phyloP scores from a whole-genome alignment of 495 filamentous ascomycete genomes.

The Penicillium ochrochloron region DNA sequence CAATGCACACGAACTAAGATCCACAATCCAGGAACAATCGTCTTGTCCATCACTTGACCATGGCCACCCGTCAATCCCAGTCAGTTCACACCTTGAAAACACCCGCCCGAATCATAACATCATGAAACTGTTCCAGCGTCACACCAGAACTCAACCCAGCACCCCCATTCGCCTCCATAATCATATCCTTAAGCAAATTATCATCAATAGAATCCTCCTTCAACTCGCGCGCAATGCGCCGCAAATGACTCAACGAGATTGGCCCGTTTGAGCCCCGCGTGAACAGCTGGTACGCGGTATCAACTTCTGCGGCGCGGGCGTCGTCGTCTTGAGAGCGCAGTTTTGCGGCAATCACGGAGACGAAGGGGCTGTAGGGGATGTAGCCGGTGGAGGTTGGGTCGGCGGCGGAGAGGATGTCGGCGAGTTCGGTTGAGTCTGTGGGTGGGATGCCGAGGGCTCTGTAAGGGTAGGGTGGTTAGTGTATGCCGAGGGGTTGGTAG shows the following conservation, averaged over 20 bases:
- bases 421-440: slow-evolving; percentile 63
- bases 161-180: slow-evolving; percentile 87
- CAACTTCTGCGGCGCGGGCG: slow-evolving; percentile 68
- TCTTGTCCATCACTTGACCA: background rate
- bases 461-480: background rate
- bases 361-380: slow-evolving; percentile 74
- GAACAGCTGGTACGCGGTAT: slow-evolving; percentile 81
- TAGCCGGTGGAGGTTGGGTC: slow-evolving; percentile 82
- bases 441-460: slow-evolving; percentile 79
- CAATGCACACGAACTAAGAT: background rate
- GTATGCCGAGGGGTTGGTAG: background rate
- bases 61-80: background rate
- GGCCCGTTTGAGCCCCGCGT: slow-evolving; percentile 54
- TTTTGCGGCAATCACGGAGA: slow-evolving; percentile 85
- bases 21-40: background rate
- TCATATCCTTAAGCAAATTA: slow-evolving; percentile 85
- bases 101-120: slow-evolving; percentile 82
- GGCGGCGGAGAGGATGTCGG: slow-evolving; percentile 73
- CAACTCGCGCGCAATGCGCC: slow-evolving; percentile 77
- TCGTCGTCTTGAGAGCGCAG: slow-evolving; percentile 60
- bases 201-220: slow-evolving; percentile 78
- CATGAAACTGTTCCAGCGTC: slow-evolving; percentile 77
- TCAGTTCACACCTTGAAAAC: slow-evolving; percentile 57
- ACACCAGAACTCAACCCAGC: slow-evolving; percentile 73
- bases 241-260: slow-evolving; percentile 78